A percentile compares a stretch with the other conserved stretches of the same genome.
phyloP scores from a whole-genome alignment of 2,329 filamentous ascomycete species.

The Magnaporthiopsis rhizophila region DNA sequence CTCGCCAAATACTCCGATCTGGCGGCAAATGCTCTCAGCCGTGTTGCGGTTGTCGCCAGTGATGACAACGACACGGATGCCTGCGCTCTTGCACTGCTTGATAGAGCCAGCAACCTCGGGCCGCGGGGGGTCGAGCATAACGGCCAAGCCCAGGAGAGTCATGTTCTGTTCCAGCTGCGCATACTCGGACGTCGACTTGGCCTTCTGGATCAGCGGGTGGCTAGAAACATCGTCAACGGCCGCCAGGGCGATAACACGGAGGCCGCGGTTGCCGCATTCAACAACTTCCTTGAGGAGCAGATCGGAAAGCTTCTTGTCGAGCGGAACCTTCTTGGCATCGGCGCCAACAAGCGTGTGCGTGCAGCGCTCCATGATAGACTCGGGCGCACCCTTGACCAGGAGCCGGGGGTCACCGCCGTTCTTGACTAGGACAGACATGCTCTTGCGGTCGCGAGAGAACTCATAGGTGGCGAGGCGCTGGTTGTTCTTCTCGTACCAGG shows the following conservation, averaged over 20 bases:
- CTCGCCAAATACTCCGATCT: conserved; percentile 85
- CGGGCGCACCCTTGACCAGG: conserved; percentile 92
- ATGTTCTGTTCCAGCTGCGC: conserved; percentile 83
- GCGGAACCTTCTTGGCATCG: conserved; percentile 66
- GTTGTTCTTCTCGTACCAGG: conserved; percentile 70
- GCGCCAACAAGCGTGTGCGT: conserved; percentile 71
- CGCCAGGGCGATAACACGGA: conserved; percentile 91
- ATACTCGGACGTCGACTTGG: conserved; percentile 80
- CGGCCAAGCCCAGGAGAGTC: conserved; percentile 87
- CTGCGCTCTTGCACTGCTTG: conserved; percentile 80
- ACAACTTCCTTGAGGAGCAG: conserved; percentile 73
- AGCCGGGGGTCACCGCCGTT: conserved; percentile 65
- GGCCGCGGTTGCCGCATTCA: conserved; percentile 83
- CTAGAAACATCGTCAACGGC: conserved; percentile 68
- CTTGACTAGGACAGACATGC: conserved; percentile 92
- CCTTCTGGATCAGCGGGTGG: conserved; percentile 61
- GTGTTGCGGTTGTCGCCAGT: conserved; percentile 98
- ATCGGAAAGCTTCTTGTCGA: conserved; percentile 61
- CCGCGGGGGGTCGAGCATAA: conserved; percentile 94
- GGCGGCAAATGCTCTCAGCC: conserved; percentile 92
- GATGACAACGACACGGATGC: conserved; percentile 95
- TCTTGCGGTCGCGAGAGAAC: conserved; percentile 96
- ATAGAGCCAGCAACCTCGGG: conserved; percentile 85
- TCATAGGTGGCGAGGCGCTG: conserved; percentile 82
- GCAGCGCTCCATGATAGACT: conserved; percentile 89